Evolutionary conservation across 768 basidiomycete genomes (phyloP), one percentile per base, ranked within the genome.

Genomic region (Suillus subaureus): DNA sequence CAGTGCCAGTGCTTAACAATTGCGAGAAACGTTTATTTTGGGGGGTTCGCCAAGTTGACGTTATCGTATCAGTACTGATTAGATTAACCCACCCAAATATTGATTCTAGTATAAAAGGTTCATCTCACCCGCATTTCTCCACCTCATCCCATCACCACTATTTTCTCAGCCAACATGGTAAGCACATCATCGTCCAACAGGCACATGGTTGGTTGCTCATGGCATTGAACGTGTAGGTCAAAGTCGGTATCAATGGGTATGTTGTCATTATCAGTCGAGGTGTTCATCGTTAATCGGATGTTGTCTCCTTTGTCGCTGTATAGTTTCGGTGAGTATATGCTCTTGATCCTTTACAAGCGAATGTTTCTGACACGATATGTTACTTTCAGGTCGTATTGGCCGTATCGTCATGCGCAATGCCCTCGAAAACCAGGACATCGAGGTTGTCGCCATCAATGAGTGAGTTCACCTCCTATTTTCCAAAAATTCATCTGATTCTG

Each of bases 321-420:
- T 61, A 90, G 91, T 84, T 94, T 95, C 81, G 93, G 93, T 93
- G 76, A 76, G 90, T 74, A 60, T 21, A 60, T 28, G 16, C 35
- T 23, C 31, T 42, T 58, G 26, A 2, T 26, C 11, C 43, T n/a
- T 0, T n/a, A 4, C 23, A 13, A 49, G 23, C 1, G 21, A 12
- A 0, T 23, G 49, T 64, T 58, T 67, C 13, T 74, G 56, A 77
- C 26, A 49, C 49, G 4, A 54, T 71, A n/a, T 74, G 47, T 7
- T 57, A 37, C 26, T 58, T 13, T 63, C 15, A 76, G 97, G 97
- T 85, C 97, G 97, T 85, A 99, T 99, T 77, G 97, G 97, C 79
- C 97, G 97, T 81, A 97, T 99, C 79, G 97, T 99, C 70, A 84
- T 92, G 80, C 92, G 97, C 72, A 98, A 98, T 85, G 96, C 96